Base-by-base conservation (phyloP, 495 filamentous ascomycete species). In the Penicillium bovifimosum region DNA sequence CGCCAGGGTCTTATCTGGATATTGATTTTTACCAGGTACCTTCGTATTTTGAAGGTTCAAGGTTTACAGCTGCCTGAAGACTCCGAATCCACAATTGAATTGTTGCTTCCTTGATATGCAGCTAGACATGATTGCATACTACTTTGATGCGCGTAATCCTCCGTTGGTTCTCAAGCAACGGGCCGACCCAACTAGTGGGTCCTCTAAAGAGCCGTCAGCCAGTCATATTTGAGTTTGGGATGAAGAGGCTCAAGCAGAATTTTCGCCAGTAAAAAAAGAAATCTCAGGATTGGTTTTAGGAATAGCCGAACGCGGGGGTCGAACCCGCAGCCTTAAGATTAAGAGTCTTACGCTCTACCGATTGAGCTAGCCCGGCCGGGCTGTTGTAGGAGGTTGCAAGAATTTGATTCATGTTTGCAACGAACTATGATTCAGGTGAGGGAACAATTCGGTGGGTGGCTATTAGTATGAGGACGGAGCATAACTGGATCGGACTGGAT, bases 261-360 rank as follows among this genome's bases (percentile, higher is more conserved):
- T 56, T 53, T 34, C 18, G 26, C 14, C n/a, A 43, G 34, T 35
- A 41, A 61, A 59, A 58, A 58, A 60, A 47, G 39, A 50, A 46
- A 59, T 59, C 58, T 61, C 54, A 51, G 24, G 52, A 32, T 52
- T 28, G 40, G 16, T 58, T 53, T 39, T 61, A 69, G 60, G 44
- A 59, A 55, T 61, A 72, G 67, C 68, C 70, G 58, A 71, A 73
- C 70, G 70, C 62, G 76, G 76, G 76, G 74, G 74, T 79, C 71
- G 76, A 79, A 80, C 78, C 80, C 79, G 72, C 79, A 81, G 76
- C 80, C 79, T 83, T 83, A 76, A 81, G 80, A 83, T 83, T 86
- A 86, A 86, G 83, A 86, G 83, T 86, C 83, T 84, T 80, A 86
- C 83, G 84, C 84, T 86, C 83, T 86, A 84, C 83, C 83, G 83